Percentiles rank a stretch among this genome's conserved stretches.
phyloP scores from a whole-genome alignment of 148 eudicot genomes.

The Cornus kousa region DNA sequence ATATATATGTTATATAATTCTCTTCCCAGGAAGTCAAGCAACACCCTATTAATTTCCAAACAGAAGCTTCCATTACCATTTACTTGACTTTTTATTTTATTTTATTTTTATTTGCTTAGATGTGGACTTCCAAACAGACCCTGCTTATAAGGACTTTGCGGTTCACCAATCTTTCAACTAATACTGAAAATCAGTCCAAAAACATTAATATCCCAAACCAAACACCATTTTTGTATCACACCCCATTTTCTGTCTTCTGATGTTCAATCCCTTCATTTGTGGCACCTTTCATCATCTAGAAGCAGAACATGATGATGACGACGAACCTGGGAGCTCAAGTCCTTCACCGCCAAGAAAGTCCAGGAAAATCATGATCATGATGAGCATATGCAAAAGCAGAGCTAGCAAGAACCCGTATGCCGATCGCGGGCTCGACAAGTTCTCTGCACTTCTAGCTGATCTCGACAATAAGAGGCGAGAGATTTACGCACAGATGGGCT shows the following conservation, averaged over 20 bases:
- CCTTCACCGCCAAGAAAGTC: conserved; percentile 29
- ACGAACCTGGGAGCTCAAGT: conserved; percentile 1
- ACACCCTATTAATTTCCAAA: too few relatives aligned
- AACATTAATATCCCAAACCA: too few relatives aligned
- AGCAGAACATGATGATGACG: conserved; percentile 17
- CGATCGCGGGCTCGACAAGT: conserved; percentile 40
- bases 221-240: too few relatives aligned
- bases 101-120: too few relatives aligned
- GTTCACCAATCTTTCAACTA: too few relatives aligned
- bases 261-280: conserved; percentile 32
- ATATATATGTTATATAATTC: too few relatives aligned
- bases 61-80: too few relatives aligned
- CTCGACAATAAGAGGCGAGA: conserved; percentile 50
- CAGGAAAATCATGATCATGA: neutral
- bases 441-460: conserved; percentile 51
- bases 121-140: too few relatives aligned
- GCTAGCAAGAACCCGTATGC: conserved; percentile 53
- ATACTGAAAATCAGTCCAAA: neutral
- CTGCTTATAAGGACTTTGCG: too few relatives aligned
- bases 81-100: too few relatives aligned
- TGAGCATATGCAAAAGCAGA: conserved; percentile 18
- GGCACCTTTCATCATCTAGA: conserved; percentile 20
- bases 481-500: conserved; percentile 45
- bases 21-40: too few relatives aligned
- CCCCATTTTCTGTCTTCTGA: neutral